Percentiles rank a stretch among this genome's conserved stretches.
Evolutionary conservation across 2,329 filamentous ascomycete species (phyloP).

Genomic region (Hypoxylon sp.): DNA sequence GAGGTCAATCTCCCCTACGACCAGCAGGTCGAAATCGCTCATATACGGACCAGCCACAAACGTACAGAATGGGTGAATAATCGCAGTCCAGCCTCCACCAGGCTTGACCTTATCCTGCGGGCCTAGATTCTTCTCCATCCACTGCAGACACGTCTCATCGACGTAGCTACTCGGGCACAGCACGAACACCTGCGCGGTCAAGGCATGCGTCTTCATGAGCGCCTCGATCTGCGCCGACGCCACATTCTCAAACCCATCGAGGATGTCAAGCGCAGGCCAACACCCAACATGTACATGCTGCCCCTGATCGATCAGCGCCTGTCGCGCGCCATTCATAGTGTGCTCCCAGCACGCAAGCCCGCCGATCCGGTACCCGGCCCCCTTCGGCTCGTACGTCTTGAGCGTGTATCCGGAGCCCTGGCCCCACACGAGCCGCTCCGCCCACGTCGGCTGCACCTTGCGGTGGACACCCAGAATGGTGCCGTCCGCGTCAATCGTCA

Average conservation of each 20-base stretch:
- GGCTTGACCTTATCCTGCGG: constrained; percentile 50
- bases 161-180: constrained; percentile 60
- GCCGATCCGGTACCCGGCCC: constrained; percentile 45
- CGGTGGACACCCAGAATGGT: constrained; percentile 52
- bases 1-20: constrained; percentile 50
- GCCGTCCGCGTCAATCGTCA: constrained; percentile 50
- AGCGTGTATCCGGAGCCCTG: constrained; percentile 52
- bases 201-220: constrained; percentile 62
- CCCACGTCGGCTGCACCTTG: constrained; percentile 54
- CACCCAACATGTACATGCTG: constrained; percentile 53
- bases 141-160: constrained; percentile 59
- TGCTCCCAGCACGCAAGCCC: constrained; percentile 55
- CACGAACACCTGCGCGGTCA: constrained; percentile 62
- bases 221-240: constrained; percentile 63
- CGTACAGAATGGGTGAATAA: constrained; percentile 53
- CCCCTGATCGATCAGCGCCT: constrained; percentile 52
- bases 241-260: constrained; percentile 57
- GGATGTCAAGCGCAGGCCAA: constrained; percentile 53
- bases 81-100: constrained; percentile 52
- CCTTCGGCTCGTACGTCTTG: constrained; percentile 39
- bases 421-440: constrained; percentile 53
- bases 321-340: constrained; percentile 52
- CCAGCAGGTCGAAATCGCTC: constrained; percentile 47
- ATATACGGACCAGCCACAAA: constrained; percentile 51
- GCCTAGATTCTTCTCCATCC: constrained; percentile 54